A percentile compares a stretch with the other conserved stretches of the same genome.
Conservation (phyloP, 768 basidiomycete genomes). For the Mycena capillaripes region DNA sequence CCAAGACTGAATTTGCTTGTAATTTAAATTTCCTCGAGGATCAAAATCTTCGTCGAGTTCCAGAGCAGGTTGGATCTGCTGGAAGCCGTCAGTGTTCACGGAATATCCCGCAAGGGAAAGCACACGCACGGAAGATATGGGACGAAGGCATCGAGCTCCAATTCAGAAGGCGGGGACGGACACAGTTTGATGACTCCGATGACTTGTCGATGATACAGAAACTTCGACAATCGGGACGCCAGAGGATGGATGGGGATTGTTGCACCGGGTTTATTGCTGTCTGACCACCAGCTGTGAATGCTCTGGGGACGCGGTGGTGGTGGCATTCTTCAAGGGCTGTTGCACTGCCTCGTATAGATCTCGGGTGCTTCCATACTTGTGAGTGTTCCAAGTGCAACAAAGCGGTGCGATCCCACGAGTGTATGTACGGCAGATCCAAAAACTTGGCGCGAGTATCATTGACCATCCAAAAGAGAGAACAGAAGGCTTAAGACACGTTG, state of each 20-base stretch:
- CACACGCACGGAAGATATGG: not conserved
- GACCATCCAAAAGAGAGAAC: no score
- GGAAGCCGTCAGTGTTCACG: not conserved
- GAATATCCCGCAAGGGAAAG: no score
- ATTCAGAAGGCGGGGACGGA: not conserved
- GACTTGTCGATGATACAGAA: constrained; percentile 7
- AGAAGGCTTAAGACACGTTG: no score
- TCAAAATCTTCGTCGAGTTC: not conserved
- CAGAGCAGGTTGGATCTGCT: not conserved
- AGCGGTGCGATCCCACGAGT: no score
- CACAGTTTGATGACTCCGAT: not conserved
- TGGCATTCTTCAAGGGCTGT: not conserved
- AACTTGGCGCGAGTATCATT: no score
- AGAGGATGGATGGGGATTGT: constrained; percentile 2
- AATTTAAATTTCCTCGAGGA: not conserved
- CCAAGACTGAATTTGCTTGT: not conserved
- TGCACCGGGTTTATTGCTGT: constrained; percentile 1
- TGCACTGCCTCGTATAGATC: no score
- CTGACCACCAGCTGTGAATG: constrained; percentile 7
- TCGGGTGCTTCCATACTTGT: no score
- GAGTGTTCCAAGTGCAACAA: no score
- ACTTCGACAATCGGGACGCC: not conserved
- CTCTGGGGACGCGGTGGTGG: not conserved
- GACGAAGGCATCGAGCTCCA: not conserved
- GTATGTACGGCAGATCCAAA: no score